These are phyloP conservation scores for Orbilia oligospora DNA, from an alignment of 2,329 filamentous ascomycete species.

Conservation along the genomic window DNA sequence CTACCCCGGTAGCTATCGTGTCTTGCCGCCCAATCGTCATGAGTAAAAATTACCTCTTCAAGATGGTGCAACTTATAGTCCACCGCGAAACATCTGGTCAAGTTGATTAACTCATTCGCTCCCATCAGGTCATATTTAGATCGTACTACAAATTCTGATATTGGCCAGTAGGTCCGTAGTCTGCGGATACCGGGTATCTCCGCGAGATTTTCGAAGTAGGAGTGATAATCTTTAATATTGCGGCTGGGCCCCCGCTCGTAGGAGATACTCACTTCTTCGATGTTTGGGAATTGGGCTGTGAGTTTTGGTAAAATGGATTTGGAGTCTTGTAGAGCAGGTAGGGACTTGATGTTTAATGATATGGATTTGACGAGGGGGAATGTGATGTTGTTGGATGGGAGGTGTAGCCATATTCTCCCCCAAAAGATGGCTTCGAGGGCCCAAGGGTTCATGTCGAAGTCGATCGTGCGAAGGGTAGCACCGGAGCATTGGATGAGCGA, in stretches of 20 bases:
- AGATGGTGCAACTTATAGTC: background rate
- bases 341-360: background rate
- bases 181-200: background rate
- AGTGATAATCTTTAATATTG: background rate
- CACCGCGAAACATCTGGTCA: background rate
- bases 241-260: background rate
- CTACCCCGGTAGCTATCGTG: background rate
- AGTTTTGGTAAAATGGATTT: background rate
- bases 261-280: background rate
- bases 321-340: background rate
- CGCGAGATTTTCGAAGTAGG: background rate
- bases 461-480: background rate
- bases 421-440: background rate
- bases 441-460: background rate
- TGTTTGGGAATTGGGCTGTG: background rate
- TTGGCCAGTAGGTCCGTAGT: background rate
- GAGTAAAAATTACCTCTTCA: background rate
- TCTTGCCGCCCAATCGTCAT: background rate
- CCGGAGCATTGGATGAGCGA: background rate
- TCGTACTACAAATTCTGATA: too few relatives aligned
- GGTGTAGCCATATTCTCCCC: background rate
- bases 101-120: background rate
- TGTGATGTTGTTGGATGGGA: background rate
- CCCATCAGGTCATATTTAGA: too few relatives aligned
- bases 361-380: constrained; percentile 1